Evolutionary conservation across 2,329 filamentous ascomycete species (phyloP).

Genomic region (Neonectria coccinea): DNA sequence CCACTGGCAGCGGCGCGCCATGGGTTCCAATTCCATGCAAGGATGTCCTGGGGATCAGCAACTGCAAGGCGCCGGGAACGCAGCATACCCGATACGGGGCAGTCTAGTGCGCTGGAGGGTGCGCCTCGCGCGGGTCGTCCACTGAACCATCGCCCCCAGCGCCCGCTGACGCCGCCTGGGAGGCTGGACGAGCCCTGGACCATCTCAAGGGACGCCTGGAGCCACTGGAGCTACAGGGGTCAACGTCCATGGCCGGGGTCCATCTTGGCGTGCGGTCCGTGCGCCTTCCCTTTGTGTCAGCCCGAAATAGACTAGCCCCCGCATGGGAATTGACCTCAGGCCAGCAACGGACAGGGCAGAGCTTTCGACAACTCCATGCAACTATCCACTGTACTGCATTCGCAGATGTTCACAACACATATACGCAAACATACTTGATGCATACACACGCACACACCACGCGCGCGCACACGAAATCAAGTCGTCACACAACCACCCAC

Average conservation of each 20-base stretch:
- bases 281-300: conserved; percentile 27
- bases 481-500: neutral
- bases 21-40: conserved; percentile 4
- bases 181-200: neutral
- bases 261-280: conserved; percentile 21
- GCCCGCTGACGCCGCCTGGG: conserved; percentile 20
- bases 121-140: conserved; percentile 27
- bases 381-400: neutral
- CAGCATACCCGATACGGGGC: conserved; percentile 28
- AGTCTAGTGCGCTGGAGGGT: conserved; percentile 21
- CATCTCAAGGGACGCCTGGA: conserved; percentile 1
- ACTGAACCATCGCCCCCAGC: conserved; percentile 9
- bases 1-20: neutral
- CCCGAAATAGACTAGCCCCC: conserved; percentile 34
- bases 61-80: conserved; percentile 27
- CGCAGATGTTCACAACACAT: conserved; percentile 11
- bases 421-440: neutral
- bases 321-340: conserved; percentile 20
- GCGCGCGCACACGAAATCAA: neutral
- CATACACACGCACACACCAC: conserved; percentile 7
- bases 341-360: neutral
- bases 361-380: conserved; percentile 8
- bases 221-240: conserved; percentile 12
- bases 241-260: conserved; percentile 4
- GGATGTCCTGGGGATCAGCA: conserved; percentile 16